Base-by-base conservation (phyloP, 139 green algal species). In the Bryopsis sp. region DNA sequence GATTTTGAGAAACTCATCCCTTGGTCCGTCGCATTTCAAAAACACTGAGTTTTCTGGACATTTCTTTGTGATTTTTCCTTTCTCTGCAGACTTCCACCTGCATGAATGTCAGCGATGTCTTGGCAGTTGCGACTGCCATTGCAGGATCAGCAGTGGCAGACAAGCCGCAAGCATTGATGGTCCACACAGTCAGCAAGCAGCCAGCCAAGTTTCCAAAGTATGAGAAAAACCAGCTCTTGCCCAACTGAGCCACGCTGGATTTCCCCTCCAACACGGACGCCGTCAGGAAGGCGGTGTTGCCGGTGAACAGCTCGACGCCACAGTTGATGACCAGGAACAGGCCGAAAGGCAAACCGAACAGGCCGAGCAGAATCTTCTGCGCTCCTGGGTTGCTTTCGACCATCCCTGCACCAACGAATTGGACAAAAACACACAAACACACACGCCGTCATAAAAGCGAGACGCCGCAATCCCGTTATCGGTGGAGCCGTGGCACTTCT, bases 201-300 rank as follows among this genome's bases (percentile, higher is more conserved):
- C 92, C 92, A 26, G 90, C 66, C 47, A 96, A 84, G 81, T 97
- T 97, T 48, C 90, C 90, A 3, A 74, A 83, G 43, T 84, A 89
- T 48, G 81, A 76, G 19, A 61, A 70, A 38, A 82, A 70, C 90
- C 90, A 96, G 70, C 84, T 91, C 39, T 85, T 85, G 2, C 69
- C 28, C 47, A 94, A 71, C 46, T 82, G 54, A 31, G 2, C 48
- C 29, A 72, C 22, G 1, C 72, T 68, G 8, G 81, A 74, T 73
- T 85, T 86, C 22, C 76, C 78, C 70, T 89, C 79, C 37, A 81
- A 69, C n/a, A 86, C 48, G 0, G 89, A 86, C 15, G 77, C 70
- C 1, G 82, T 81, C 46, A 91, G 76, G 35, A 90, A 63, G 0
- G 84, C 79, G 34, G 86, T 82, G 78, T 96, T 95, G 50, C 85